Base-by-base conservation (phyloP, 768 basidiomycete species). In the Podaxis mareebaensis region DNA sequence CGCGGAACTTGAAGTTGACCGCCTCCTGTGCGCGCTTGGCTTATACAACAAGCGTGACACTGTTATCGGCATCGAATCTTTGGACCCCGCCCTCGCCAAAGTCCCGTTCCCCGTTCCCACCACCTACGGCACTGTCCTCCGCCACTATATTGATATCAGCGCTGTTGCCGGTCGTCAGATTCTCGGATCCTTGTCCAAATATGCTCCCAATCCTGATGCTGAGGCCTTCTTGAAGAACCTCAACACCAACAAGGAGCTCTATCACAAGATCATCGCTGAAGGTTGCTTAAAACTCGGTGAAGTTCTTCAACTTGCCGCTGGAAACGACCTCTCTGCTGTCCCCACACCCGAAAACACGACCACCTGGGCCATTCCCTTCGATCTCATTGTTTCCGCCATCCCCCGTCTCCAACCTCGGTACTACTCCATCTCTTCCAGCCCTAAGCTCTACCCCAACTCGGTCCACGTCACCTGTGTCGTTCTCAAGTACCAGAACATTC, bases 81-180 rank as follows among this genome's bases (percentile, higher is more conserved):
- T 99, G 64, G 96, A 99, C 71, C 96, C 97, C 20, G 95, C 96
- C 15, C 83, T 99, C 33, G 96, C 96, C 63, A 99, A 99, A 76
- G 96, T 99, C 62, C 96, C 96, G 17, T 99, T 99, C 89, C 96
- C 97, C 12, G 92, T 95, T 20, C 96, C 96, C 1, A 95, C 96
- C 1, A 98, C 96, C 7, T 98, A 97, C 70, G 85, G 82, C 64
- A 91, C 95, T 53, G 94, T 98, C 66, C 87, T 99, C 65, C 89
- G 95, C 40, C 92, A 99, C 79, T 99, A 99, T 76, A 89, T 99
- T 73, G 96, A 99, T 72, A 95, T 99, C 73, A 94, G 90, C 68
- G 93, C 96, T 42, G 88, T 95, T 60, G 94, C 91, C 17, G 95
- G 95, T 76, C 91, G 96, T 76, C 97, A 99, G 74, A 90, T 95